These are phyloP conservation scores for Alliaria petiolata DNA, from an alignment of 345 rosid species.

Conservation along the genomic window DNA sequence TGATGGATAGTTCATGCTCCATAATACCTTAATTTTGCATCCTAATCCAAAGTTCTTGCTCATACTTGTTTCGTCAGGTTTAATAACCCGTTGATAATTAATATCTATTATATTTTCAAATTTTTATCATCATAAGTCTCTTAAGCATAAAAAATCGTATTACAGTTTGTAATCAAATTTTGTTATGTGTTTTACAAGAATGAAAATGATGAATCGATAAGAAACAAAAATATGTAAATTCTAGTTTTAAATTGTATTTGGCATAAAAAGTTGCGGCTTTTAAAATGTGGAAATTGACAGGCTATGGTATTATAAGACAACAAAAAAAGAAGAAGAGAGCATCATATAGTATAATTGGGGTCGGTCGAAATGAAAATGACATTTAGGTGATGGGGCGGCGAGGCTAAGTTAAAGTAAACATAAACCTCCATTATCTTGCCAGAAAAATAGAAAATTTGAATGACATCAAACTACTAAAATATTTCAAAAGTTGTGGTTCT, in stretches of 20 bases:
- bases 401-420: slow-evolving; percentile 29
- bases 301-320: slow-evolving; percentile 8
- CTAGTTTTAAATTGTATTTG: too few species aligned
- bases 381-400: slow-evolving; percentile 43
- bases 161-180: not conserved
- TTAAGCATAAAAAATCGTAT: too few species aligned
- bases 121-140: too few species aligned
- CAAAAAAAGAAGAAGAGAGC: slow-evolving; percentile 10
- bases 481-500: slow-evolving; percentile 26
- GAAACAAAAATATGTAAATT: not conserved
- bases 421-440: slow-evolving; percentile 17
- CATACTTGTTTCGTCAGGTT: too few species aligned
- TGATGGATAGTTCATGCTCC: not conserved
- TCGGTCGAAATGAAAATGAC: slow-evolving; percentile 34
- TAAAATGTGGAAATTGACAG: not conserved
- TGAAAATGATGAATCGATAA: not conserved
- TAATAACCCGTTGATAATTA: too few species aligned
- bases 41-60: too few species aligned
- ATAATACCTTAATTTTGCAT: not conserved
- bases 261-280: not conserved
- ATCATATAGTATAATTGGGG: slow-evolving; percentile 9
- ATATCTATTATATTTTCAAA: too few species aligned
- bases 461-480: not conserved
- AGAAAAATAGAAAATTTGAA: not conserved
- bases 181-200: not conserved